Conservation (phyloP, 169 alveolate species). For the Eimeria acervulina region DNA sequence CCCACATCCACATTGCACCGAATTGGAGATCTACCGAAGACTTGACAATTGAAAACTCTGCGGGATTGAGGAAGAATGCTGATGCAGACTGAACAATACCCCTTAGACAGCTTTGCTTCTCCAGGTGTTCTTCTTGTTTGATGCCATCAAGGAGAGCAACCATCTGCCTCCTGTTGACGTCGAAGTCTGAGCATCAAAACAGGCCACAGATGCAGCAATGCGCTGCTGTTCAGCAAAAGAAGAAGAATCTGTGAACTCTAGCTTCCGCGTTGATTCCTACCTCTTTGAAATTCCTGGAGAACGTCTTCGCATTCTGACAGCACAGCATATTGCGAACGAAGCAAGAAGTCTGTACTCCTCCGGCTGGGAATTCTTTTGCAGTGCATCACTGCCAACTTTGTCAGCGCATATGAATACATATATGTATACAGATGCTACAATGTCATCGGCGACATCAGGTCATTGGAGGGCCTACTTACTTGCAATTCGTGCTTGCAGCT, state of each 20-base stretch:
- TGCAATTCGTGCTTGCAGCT: background rate
- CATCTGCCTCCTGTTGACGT: conserved; percentile 6
- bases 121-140: background rate
- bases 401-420: background rate
- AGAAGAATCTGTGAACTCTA: too few relatives aligned
- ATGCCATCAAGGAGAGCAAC: conserved; percentile 13
- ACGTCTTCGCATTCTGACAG: conserved; percentile 34
- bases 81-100: background rate
- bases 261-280: background rate
- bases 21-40: conserved; percentile 34
- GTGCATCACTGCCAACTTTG: background rate
- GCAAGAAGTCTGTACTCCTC: background rate
- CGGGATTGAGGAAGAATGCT: background rate
- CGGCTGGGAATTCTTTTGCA: background rate
- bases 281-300: background rate
- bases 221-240: background rate
- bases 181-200: conserved; percentile 13
- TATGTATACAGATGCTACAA: background rate
- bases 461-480: background rate
- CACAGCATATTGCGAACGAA: background rate
- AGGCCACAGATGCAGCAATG: background rate
- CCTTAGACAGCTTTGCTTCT: conserved; percentile 30
- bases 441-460: background rate
- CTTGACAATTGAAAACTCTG: conserved; percentile 18
- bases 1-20: conserved; percentile 70